These are phyloP conservation scores for Debaryomycetaceae sp. DNA, from an alignment of 1,139 yeast species.

Conservation along the genomic window DNA sequence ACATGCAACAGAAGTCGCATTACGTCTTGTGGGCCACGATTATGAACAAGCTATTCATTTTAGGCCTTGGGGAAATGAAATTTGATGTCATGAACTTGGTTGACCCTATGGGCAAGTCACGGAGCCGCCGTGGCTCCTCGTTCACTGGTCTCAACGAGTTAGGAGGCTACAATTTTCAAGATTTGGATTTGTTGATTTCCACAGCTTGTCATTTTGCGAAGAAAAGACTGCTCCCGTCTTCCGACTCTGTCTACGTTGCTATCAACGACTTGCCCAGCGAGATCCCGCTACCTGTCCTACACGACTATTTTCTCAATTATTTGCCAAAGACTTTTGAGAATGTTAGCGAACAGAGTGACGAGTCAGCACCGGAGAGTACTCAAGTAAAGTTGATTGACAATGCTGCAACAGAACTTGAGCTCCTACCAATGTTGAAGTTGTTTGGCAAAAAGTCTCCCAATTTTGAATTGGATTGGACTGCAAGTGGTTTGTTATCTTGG, in stretches of 20 bases:
- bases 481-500: conserved; percentile 32
- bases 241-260: conserved; percentile 18
- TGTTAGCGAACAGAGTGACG: conserved; percentile 8
- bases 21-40: conserved; percentile 33
- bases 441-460: conserved; percentile 27
- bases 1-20: conserved; percentile 34
- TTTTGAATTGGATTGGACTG: conserved; percentile 38
- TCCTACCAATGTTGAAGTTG: conserved; percentile 34
- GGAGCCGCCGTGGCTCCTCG: conserved; percentile 34
- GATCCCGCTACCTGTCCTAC: conserved; percentile 34
- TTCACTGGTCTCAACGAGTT: conserved; percentile 38
- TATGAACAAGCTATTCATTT: conserved; percentile 19
- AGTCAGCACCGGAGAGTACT: conserved; percentile 5
- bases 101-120: conserved; percentile 16
- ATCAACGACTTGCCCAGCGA: conserved; percentile 34
- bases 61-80: conserved; percentile 38
- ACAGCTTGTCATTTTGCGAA: conserved; percentile 29
- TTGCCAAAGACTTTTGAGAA: conserved; percentile 23
- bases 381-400: conserved; percentile 24
- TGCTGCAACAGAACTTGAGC: conserved; percentile 15
- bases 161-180: conserved; percentile 43
- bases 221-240: conserved; percentile 14
- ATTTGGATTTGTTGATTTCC: conserved; percentile 34
- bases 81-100: conserved; percentile 21
- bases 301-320: conserved; percentile 37